Conservation (phyloP, 1,284 basidiomycete species). For the Tausonia pullulans region DNA sequence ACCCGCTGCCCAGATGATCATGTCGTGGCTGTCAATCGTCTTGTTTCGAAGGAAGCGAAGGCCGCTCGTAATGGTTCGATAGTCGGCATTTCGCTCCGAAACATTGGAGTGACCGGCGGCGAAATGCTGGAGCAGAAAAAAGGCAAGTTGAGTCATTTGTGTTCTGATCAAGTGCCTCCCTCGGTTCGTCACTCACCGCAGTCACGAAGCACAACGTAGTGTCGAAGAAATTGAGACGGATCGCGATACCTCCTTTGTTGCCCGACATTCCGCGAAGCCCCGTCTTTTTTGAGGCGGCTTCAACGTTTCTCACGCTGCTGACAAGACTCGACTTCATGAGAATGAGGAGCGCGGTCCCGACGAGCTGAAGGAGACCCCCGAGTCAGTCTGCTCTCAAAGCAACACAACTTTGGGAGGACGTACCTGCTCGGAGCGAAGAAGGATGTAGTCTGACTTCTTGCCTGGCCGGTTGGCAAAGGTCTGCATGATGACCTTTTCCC, state of each 20-base stretch:
- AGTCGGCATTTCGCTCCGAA: constrained; percentile 86
- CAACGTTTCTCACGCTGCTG: constrained; percentile 73
- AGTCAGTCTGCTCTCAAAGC: neutral
- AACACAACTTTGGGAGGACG: constrained; percentile 11
- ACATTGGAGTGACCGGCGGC: constrained; percentile 85
- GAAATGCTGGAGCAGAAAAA: constrained; percentile 46
- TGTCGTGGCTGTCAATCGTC: constrained; percentile 72
- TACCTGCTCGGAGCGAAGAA: constrained; percentile 85
- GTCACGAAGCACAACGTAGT: constrained; percentile 92
- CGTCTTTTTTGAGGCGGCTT: constrained; percentile 89
- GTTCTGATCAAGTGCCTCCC: neutral
- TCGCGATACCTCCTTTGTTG: constrained; percentile 90
- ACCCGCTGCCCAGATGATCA: constrained; percentile 39
- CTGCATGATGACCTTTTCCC: constrained; percentile 75
- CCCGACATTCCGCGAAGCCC: constrained; percentile 93
- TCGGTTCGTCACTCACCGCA: constrained; percentile 33
- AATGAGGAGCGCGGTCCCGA: constrained; percentile 84
- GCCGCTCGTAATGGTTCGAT: constrained; percentile 70
- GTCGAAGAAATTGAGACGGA: constrained; percentile 81
- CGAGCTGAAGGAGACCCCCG: constrained; percentile 47
- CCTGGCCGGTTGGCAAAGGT: constrained; percentile 58
- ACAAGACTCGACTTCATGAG: constrained; percentile 68
- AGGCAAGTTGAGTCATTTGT: neutral
- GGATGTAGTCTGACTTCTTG: constrained; percentile 62
- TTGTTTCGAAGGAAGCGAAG: constrained; percentile 82